Evolutionary conservation across 2,329 filamentous ascomycete genomes (phyloP), one percentile per base, ranked within the genome.

Genomic region (Colletotrichum costaricense): DNA sequence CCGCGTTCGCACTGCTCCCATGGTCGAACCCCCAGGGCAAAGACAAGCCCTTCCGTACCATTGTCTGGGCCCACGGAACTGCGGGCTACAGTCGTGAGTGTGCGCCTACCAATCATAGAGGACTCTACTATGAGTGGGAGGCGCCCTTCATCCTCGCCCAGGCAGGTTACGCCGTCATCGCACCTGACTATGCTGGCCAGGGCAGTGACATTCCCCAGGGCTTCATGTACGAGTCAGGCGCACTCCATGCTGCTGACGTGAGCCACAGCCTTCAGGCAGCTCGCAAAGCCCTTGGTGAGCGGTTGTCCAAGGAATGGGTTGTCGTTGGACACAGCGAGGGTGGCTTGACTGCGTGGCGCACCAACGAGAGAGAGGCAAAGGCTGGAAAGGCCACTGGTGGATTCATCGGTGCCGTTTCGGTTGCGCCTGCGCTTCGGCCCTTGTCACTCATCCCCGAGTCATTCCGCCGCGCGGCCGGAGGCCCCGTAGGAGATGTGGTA

Each of bases 11-110:
- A 5, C 72, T 77, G 2, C 46, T 74, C 16, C 76, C 76, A 2
- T 75, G 30, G 35, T 38, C 65, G 1, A 69, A 72, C 7, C 58
- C 64, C 11, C 65, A 46, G 4, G 59, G 59, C 26, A 57, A 60
- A 16, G 69, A 72, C 46, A 33, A 69, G 28, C 55, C 65, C 5
- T 60, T 67, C 30, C 65, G 56, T 2, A 55, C 77, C 1, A 7
- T 78, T 4, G 78, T 75, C 11, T 79, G 78, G 78, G 69, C 78
- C 0, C 78, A 79, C 52, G 78, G 78, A 0, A 79, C 78, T 2
- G 75, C 77, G 9, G 78, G 78, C 2, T 46, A 68, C 28, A 64
- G 33, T 1, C 75, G 77, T 3, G 59, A 73, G 2, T 79, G 78
- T 33, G 76, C 78, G 9, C 74, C 78, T 3, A 76, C 72, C 4